phyloP scores from a whole-genome alignment of 371 early-diverging fungal species.

The Circinella umbellata region DNA sequence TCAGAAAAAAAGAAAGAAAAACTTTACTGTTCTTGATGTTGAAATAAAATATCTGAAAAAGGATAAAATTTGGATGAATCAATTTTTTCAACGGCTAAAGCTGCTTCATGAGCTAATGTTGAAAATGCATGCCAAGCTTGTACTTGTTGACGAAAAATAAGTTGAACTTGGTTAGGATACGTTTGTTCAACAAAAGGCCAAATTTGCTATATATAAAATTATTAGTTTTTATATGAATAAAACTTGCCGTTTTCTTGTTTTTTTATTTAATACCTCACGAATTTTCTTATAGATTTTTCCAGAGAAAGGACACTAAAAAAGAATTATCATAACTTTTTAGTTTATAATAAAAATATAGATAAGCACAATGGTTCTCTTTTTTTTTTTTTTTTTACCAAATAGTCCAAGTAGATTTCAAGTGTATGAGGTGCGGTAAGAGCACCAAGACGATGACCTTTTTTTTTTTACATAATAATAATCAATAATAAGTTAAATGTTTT shows the following conservation, averaged over 20 bases:
- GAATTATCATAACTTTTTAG: background rate
- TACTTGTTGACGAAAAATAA: slow-evolving; percentile 80
- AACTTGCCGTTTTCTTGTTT: background rate
- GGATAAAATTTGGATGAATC: slow-evolving; percentile 59
- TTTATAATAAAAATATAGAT: no score
- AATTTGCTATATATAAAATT: slow-evolving; percentile 39
- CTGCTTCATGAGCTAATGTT: slow-evolving; percentile 78
- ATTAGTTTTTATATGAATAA: no score
- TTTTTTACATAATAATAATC: background rate
- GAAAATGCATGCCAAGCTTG: slow-evolving; percentile 88
- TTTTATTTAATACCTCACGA: slow-evolving; percentile 38
- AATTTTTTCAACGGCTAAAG: slow-evolving; percentile 77
- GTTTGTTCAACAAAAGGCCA: slow-evolving; percentile 60
- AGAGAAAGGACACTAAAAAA: slow-evolving; percentile 64
- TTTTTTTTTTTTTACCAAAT: slow-evolving; percentile 48
- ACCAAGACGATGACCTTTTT: slow-evolving; percentile 63
- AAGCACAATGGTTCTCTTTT: no score
- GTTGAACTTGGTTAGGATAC: slow-evolving; percentile 58
- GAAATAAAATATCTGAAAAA: slow-evolving; percentile 65
- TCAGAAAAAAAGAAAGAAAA: no score
- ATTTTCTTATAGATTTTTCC: slow-evolving; percentile 61
- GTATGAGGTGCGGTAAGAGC: slow-evolving; percentile 53
- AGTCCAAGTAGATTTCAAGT: slow-evolving; percentile 71
- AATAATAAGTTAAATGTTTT: background rate
- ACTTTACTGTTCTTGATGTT: slow-evolving; percentile 58